Evolutionary conservation across 352 stramenopile species (phyloP).

Genomic region (Phytopythium kandeliae): DNA sequence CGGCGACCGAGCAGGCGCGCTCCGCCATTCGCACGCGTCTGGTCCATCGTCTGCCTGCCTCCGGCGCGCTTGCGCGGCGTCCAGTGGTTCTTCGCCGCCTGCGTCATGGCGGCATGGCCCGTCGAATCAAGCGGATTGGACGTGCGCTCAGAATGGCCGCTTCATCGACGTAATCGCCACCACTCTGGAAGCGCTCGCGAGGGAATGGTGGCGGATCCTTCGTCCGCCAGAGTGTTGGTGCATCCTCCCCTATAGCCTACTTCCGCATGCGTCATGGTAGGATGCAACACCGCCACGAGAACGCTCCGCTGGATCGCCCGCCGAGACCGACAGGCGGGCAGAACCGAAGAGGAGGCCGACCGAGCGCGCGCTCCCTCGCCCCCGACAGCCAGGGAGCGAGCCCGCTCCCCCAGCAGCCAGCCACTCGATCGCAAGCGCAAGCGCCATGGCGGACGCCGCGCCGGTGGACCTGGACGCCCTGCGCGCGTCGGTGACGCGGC

Average conservation of each 20-base stretch:
- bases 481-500: conserved; percentile 93
- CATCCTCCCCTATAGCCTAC: too few relatives aligned
- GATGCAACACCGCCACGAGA: too few relatives aligned
- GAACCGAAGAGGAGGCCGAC: background rate
- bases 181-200: too few relatives aligned
- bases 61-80: background rate
- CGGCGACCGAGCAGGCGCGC: too few relatives aligned
- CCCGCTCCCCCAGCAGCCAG: conserved; percentile 5
- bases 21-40: too few relatives aligned
- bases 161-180: too few relatives aligned
- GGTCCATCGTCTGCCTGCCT: too few relatives aligned
- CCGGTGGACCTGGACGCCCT: conserved; percentile 92
- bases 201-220: too few relatives aligned
- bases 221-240: too few relatives aligned
- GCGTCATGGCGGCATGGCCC: background rate
- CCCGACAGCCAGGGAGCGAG: background rate
- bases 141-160: background rate
- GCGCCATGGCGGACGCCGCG: conserved; percentile 10
- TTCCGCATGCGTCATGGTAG: too few relatives aligned
- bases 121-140: conserved; percentile 3
- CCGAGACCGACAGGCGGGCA: background rate
- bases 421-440: too few relatives aligned
- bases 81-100: background rate
- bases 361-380: background rate
- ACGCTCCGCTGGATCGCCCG: too few relatives aligned